A percentile compares a stretch with the other conserved stretches of the same genome.
Conservation (phyloP, 177 flowering plant genomes). For the Vitis hybrid region DNA sequence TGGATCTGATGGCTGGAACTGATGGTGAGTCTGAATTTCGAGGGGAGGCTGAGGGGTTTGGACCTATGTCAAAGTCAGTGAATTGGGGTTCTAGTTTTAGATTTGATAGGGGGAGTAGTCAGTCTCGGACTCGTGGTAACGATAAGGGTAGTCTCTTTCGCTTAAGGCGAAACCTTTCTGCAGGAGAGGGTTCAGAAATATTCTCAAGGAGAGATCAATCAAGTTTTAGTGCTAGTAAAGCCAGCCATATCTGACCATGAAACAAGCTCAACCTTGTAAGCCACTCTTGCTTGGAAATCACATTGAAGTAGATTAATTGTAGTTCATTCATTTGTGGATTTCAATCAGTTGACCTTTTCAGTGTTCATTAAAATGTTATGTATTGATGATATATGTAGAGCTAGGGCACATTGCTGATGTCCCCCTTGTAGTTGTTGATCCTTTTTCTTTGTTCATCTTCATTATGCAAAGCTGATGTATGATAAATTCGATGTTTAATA, state of each 20-base stretch:
- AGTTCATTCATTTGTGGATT: constrained; percentile 18
- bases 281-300: constrained; percentile 21
- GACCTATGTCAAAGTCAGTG: constrained; percentile 13
- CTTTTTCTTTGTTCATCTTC: constrained; percentile 1
- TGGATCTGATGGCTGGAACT: constrained; percentile 67
- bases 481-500: constrained; percentile 11
- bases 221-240: constrained; percentile 9
- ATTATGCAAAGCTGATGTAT: constrained; percentile 18
- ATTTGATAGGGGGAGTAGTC: constrained; percentile 30
- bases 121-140: constrained; percentile 2
- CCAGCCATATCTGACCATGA: constrained; percentile 1
- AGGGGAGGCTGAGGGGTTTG: constrained; percentile 29
- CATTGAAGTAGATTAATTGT: constrained; percentile 23
- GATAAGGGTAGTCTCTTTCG: constrained; percentile 10
- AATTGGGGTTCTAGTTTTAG: constrained; percentile 29
- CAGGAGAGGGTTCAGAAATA: constrained; percentile 19
- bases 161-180: constrained; percentile 29
- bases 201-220: constrained; percentile 16
- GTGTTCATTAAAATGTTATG: constrained; percentile 14
- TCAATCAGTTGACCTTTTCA: constrained; percentile 5
- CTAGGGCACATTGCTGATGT: constrained; percentile 28
- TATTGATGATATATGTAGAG: constrained; percentile 19
- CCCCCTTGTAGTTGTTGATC: constrained; percentile 21
- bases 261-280: constrained; percentile 15
- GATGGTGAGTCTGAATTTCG: constrained; percentile 30